A percentile compares a stretch with the other conserved stretches of the same genome.
These are phyloP conservation scores for Emergomyces orientalis DNA, from an alignment of 2,329 filamentous ascomycete species.

Conservation along the genomic window DNA sequence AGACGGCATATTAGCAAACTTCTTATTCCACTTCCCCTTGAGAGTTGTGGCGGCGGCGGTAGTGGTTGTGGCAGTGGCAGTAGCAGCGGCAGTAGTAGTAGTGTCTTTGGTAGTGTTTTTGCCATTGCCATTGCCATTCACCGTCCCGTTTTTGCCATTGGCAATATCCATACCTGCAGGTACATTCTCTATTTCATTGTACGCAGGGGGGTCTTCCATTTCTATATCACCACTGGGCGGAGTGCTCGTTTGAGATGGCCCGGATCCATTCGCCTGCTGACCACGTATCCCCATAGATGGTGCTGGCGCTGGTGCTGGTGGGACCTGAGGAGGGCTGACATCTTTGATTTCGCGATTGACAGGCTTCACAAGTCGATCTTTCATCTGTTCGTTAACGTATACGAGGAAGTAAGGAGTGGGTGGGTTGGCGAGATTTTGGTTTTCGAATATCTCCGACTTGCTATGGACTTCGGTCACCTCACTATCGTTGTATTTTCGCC, in stretches of 20 bases:
- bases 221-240: not conserved
- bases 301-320: not conserved
- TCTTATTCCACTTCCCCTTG: slow-evolving; percentile 4
- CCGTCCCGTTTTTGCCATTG: not conserved
- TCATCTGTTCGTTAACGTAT: slow-evolving; percentile 63
- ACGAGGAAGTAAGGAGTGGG: slow-evolving; percentile 78
- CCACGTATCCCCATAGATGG: not conserved
- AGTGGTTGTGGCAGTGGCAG: not conserved
- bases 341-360: slow-evolving; percentile 41
- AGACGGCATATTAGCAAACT: slow-evolving; percentile 20
- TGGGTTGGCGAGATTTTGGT: slow-evolving; percentile 50
- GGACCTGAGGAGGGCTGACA: not conserved
- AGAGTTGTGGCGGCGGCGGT: not conserved
- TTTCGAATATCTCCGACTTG: slow-evolving; percentile 57
- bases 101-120: not conserved
- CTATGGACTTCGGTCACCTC: slow-evolving; percentile 61
- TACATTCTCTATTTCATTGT: slow-evolving; percentile 6
- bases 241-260: not conserved
- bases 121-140: slow-evolving; percentile 1
- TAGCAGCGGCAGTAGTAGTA: not conserved
- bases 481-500: slow-evolving; percentile 92
- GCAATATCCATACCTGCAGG: slow-evolving; percentile 1
- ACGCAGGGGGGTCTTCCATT: slow-evolving; percentile 6
- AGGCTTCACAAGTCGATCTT: slow-evolving; percentile 50
- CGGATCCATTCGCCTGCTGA: slow-evolving; percentile 2